Conservation (phyloP, 2,329 filamentous ascomycete species). For the Fusarium nurragi region DNA sequence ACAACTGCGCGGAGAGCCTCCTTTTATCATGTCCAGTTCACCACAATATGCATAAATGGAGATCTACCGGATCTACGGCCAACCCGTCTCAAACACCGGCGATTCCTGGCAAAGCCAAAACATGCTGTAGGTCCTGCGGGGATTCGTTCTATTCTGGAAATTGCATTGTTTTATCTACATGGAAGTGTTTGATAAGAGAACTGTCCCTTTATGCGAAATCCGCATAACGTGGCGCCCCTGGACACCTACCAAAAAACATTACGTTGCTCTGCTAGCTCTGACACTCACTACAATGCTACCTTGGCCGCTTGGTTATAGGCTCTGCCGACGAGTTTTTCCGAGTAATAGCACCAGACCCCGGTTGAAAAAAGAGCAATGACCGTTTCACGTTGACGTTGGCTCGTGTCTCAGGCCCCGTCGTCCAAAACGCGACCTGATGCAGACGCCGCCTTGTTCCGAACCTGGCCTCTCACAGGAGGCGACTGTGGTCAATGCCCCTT, state of each 20-base stretch:
- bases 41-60: constrained; percentile 8
- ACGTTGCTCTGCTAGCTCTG: background rate
- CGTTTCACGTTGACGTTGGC: constrained; percentile 40
- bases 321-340: too few species aligned
- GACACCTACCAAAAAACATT: constrained; percentile 1
- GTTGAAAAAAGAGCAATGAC: constrained; percentile 33
- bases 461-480: too few species aligned
- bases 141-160: constrained; percentile 1
- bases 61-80: constrained; percentile 32
- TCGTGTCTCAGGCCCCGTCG: constrained; percentile 39
- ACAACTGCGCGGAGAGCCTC: constrained; percentile 13
- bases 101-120: background rate
- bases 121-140: background rate
- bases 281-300: background rate
- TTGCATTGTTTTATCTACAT: constrained; percentile 24
- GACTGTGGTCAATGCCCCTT: constrained; percentile 27
- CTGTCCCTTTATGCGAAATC: constrained; percentile 9
- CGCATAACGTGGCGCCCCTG: constrained; percentile 5
- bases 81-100: background rate
- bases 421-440: constrained; percentile 39
- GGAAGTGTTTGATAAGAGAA: constrained; percentile 9
- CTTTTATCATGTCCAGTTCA: background rate
- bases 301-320: too few species aligned
- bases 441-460: background rate
- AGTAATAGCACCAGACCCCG: too few species aligned